Evolutionary conservation across 2,329 filamentous ascomycete genomes (phyloP).

Genomic region (Xylaria sp.): DNA sequence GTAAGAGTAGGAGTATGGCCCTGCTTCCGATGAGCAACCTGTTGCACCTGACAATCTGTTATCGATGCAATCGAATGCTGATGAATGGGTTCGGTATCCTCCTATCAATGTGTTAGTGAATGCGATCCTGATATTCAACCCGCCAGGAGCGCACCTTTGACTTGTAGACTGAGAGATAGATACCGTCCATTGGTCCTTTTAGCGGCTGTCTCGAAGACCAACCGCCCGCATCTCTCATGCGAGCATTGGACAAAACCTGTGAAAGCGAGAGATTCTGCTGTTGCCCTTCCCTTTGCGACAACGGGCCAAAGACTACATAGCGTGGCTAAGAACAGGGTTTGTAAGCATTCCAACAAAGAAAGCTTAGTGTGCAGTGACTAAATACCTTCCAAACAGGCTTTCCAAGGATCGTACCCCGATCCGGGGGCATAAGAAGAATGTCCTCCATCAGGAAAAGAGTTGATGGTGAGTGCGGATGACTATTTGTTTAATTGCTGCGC

Average conservation of each 20-base stretch:
- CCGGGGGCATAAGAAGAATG: constrained; percentile 61
- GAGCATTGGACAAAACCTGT: constrained; percentile 55
- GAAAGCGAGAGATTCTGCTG: constrained; percentile 53
- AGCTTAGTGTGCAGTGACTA: constrained; percentile 27
- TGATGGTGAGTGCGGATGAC: constrained; percentile 17
- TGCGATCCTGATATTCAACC: constrained; percentile 10
- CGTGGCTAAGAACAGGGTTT: constrained; percentile 59
- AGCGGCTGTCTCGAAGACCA: constrained; percentile 53
- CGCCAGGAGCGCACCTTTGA: constrained; percentile 57
- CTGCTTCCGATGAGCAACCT: constrained; percentile 70
- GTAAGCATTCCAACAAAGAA: constrained; percentile 21
- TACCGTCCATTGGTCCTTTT: constrained; percentile 54
- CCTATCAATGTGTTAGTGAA: constrained; percentile 51
- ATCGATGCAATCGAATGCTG: constrained; percentile 65
- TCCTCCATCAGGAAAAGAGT: constrained; percentile 58
- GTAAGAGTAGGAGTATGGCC: constrained; percentile 69
- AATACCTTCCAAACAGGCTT: constrained; percentile 64
- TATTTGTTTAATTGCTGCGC: constrained; percentile 37
- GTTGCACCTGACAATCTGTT: constrained; percentile 68
- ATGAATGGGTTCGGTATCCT: constrained; percentile 65
- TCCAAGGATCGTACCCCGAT: constrained; percentile 63
- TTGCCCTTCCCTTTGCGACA: constrained; percentile 51
- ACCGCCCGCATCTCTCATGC: constrained; percentile 52
- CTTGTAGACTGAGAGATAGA: constrained; percentile 67
- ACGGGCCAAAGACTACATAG: constrained; percentile 67